Conservation (phyloP, 805 yeast species). For the Kregervanrija delftensis region DNA sequence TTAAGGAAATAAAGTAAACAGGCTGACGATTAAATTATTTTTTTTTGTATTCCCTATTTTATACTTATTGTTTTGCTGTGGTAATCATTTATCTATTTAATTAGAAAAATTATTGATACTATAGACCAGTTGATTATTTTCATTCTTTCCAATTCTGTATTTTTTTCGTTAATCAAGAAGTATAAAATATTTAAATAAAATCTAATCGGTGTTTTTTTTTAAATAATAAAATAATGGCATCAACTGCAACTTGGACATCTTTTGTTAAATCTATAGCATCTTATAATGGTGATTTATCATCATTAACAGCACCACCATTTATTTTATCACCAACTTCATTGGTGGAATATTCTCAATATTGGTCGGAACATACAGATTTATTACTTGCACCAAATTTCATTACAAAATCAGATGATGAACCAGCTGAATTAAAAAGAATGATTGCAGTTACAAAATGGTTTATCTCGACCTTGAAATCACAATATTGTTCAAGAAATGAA, state of each 20-base stretch:
- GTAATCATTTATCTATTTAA: too few relatives aligned
- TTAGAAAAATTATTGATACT: too few relatives aligned
- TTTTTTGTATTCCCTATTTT: background rate
- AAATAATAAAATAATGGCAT: conserved; percentile 4
- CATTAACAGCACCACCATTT: conserved; percentile 96
- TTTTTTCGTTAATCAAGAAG: too few relatives aligned
- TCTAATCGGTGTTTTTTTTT: too few relatives aligned
- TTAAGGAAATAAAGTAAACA: too few relatives aligned
- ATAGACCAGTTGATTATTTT: too few relatives aligned
- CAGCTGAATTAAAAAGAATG: conserved; percentile 56
- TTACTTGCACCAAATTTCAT: conserved; percentile 64
- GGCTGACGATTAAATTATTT: too few relatives aligned
- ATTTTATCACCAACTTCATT: conserved; percentile 85
- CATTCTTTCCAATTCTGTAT: too few relatives aligned
- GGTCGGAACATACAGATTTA: conserved; percentile 90
- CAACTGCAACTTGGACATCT: conserved; percentile 73
- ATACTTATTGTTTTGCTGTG: background rate
- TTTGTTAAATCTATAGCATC: conserved; percentile 87
- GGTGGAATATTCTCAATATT: conserved; percentile 87
- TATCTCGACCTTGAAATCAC: conserved; percentile 83
- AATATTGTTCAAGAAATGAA: conserved; percentile 89
- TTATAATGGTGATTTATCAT: conserved; percentile 87
- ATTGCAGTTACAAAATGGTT: conserved; percentile 87
- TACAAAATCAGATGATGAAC: conserved; percentile 29
- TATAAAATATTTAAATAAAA: too few relatives aligned